phyloP scores from a whole-genome alignment of 768 basidiomycete species.

The Boletellus ananiceps region DNA sequence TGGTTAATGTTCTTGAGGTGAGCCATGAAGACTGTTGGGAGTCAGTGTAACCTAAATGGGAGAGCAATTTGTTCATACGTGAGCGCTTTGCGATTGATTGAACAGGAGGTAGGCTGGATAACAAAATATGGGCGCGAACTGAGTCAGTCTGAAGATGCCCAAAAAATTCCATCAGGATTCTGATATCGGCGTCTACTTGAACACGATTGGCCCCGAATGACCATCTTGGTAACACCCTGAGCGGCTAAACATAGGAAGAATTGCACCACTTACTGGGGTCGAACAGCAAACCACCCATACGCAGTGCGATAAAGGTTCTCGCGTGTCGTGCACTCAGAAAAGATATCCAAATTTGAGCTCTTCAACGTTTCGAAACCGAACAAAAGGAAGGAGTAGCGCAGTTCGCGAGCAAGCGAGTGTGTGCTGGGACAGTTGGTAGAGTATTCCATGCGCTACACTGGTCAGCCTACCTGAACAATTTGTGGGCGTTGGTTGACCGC shows the following conservation, averaged over 20 bases:
- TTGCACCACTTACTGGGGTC: conserved; percentile 72
- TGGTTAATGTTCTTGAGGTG: conserved; percentile 64
- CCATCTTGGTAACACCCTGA: conserved; percentile 57
- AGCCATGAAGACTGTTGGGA: conserved; percentile 46
- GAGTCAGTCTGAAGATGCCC: conserved; percentile 71
- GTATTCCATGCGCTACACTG: not conserved
- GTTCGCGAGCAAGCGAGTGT: conserved; percentile 87
- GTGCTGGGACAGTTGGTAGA: conserved; percentile 48
- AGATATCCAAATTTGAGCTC: conserved; percentile 80
- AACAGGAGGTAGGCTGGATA: conserved; percentile 58
- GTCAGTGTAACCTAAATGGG: conserved; percentile 4
- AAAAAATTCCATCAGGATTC: conserved; percentile 79
- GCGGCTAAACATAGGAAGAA: not conserved
- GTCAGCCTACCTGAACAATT: conserved; percentile 62
- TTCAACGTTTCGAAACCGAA: conserved; percentile 92
- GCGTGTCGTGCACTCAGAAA: conserved; percentile 72
- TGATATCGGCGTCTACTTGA: conserved; percentile 86
- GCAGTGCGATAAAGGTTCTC: conserved; percentile 74
- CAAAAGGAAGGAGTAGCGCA: conserved; percentile 82
- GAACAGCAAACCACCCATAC: conserved; percentile 88
- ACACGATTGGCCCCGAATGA: conserved; percentile 92
- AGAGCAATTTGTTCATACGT: conserved; percentile 31
- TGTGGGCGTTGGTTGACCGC: conserved; percentile 68
- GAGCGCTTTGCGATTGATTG: conserved; percentile 41
- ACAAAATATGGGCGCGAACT: conserved; percentile 50